phyloP scores from a whole-genome alignment of 2,329 filamentous ascomycete species.

The Diaporthe citri region DNA sequence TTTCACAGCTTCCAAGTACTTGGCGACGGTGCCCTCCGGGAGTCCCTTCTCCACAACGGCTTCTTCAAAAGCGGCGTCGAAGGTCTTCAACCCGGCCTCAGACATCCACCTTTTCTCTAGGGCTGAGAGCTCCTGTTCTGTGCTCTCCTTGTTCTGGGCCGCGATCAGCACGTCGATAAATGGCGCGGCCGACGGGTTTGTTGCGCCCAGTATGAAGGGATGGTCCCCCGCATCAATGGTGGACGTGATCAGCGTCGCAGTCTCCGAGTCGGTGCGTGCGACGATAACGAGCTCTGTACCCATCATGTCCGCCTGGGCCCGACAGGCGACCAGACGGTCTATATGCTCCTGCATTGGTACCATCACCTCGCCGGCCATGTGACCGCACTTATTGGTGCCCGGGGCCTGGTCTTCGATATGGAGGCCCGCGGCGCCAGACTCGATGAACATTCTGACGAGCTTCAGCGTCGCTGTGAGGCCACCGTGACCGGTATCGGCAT shows the following conservation, averaged over 20 bases:
- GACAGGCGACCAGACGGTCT: constrained; percentile 95
- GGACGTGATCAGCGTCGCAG: constrained; percentile 95
- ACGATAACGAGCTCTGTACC: constrained; percentile 90
- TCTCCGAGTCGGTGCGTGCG: constrained; percentile 96
- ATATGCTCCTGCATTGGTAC: constrained; percentile 98
- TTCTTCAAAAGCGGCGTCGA: constrained; percentile 87
- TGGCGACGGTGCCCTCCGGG: constrained; percentile 66
- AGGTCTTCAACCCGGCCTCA: constrained; percentile 85
- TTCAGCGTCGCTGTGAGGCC: constrained; percentile 99
- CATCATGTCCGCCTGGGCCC: constrained; percentile 99
- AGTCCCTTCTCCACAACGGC: constrained; percentile 73
- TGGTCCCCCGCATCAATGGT: constrained; percentile 98
- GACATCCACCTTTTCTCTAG: constrained; percentile 91
- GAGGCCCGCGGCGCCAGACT: constrained; percentile 96
- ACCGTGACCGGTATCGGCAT: constrained; percentile 97
- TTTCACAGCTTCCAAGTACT: constrained; percentile 77
- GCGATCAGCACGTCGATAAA: constrained; percentile 92
- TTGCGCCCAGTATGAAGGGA: constrained; percentile 89
- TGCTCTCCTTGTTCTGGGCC: constrained; percentile 85
- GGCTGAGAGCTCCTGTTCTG: constrained; percentile 82
- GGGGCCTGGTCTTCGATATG: constrained; percentile 99
- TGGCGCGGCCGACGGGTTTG: constrained; percentile 85
- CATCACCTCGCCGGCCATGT: constrained; percentile 98
- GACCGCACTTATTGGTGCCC: constrained; percentile 98
- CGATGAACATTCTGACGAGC: constrained; percentile 96